These are phyloP conservation scores for Fomitopsis serialis DNA, from an alignment of 768 basidiomycete species.

Conservation along the genomic window DNA sequence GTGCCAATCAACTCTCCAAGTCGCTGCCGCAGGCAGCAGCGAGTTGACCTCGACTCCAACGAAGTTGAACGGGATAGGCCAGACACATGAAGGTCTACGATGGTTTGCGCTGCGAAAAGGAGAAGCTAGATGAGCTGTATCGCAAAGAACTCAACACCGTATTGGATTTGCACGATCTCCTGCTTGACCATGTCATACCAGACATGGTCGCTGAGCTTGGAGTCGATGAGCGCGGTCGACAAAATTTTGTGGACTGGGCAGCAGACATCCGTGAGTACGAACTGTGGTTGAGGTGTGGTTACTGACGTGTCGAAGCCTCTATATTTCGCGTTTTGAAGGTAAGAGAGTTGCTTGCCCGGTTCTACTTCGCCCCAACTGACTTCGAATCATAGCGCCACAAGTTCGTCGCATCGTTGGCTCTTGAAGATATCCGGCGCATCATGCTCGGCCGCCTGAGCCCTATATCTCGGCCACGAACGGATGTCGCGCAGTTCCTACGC, in stretches of 20 bases:
- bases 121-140: constrained; percentile 46
- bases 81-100: constrained; percentile 8
- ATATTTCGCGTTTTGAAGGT: constrained; percentile 48
- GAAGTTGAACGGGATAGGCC: background rate
- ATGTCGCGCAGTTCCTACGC: constrained; percentile 34
- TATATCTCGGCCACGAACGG: constrained; percentile 26
- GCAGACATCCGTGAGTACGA: constrained; percentile 53
- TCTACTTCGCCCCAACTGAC: background rate
- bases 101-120: constrained; percentile 27
- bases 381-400: constrained; percentile 49
- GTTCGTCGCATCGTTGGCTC: constrained; percentile 56
- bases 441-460: constrained; percentile 59
- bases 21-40: too few species aligned
- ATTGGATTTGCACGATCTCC: constrained; percentile 40
- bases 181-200: constrained; percentile 55
- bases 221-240: constrained; percentile 38
- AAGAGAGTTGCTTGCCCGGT: constrained; percentile 16
- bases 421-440: constrained; percentile 51
- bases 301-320: constrained; percentile 15
- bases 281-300: background rate
- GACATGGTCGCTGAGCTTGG: constrained; percentile 53
- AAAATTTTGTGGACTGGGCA: constrained; percentile 59
- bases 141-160: constrained; percentile 41
- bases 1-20: too few species aligned
- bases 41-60: too few species aligned